Conservation (phyloP, 176 grass and related monocot genomes). For the Ananas comosus region DNA sequence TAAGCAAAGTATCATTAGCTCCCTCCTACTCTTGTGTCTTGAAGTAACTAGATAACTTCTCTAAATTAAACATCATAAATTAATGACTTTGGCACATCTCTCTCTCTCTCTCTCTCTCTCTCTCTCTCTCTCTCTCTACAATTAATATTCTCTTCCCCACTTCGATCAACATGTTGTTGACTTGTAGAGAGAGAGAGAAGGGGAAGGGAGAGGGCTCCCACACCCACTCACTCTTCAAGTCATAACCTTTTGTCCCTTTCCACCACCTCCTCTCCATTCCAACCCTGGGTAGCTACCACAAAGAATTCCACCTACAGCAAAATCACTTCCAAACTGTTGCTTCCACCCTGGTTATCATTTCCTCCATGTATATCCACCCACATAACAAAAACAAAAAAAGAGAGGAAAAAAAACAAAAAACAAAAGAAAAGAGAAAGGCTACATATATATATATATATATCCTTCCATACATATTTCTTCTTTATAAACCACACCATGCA, state of each 20-base stretch:
- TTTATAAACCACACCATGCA: conserved; percentile 13
- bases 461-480: conserved; percentile 25
- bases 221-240: conserved; percentile 92
- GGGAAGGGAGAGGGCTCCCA: conserved; percentile 33
- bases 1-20: too few relatives aligned
- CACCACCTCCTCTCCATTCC: conserved; percentile 23
- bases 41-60: conserved; percentile 7
- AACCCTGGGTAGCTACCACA: background rate
- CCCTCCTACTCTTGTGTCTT: conserved; percentile 12
- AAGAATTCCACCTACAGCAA: conserved; percentile 15
- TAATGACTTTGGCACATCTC: conserved; percentile 27
- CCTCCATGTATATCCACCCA: conserved; percentile 18
- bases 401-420: conserved; percentile 25
- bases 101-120: conserved; percentile 26
- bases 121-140: conserved; percentile 19
- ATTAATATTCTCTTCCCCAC: conserved; percentile 25
- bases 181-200: conserved; percentile 3
- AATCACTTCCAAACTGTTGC: conserved; percentile 31
- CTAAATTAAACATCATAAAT: conserved; percentile 1
- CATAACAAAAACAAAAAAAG: conserved; percentile 13
- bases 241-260: conserved; percentile 48
- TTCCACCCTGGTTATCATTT: conserved; percentile 28
- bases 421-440: conserved; percentile 24
- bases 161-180: conserved; percentile 16
- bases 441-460: background rate